A percentile compares a stretch with the other conserved stretches of the same genome.
phyloP scores from a whole-genome alignment of 371 early-diverging fungal species.

The Fennellomyces sp. region DNA sequence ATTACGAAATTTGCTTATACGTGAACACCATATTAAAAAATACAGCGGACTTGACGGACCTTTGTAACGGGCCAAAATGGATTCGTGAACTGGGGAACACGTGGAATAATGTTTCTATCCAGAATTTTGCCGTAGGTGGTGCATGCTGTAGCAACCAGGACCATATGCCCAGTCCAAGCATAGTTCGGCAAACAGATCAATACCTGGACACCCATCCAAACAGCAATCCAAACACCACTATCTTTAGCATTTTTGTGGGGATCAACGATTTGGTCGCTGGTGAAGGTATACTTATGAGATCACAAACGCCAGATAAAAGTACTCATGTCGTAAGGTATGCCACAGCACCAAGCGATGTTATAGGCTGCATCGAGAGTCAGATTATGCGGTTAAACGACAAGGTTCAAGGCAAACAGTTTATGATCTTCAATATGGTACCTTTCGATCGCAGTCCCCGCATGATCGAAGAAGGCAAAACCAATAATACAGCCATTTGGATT shows the following conservation, averaged over 20 bases:
- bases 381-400: neutral
- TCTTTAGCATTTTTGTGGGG: conserved; percentile 12
- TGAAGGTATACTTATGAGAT: neutral
- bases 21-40: too few species aligned
- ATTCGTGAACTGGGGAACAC: conserved; percentile 3
- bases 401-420: conserved; percentile 8
- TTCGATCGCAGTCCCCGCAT: conserved; percentile 12
- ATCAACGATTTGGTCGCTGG: conserved; percentile 13
- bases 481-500: neutral
- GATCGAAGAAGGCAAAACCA: neutral
- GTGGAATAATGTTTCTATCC: conserved; percentile 9
- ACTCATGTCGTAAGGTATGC: neutral
- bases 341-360: neutral
- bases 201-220: neutral
- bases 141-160: conserved; percentile 4
- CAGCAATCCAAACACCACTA: neutral
- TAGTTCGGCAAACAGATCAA: neutral
- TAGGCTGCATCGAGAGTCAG: conserved; percentile 4
- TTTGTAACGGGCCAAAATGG: conserved; percentile 15
- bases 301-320: neutral
- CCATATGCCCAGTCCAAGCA: neutral
- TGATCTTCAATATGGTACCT: conserved; percentile 17
- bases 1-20: too few species aligned
- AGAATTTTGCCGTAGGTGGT: conserved; percentile 14
- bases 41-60: conserved; percentile 6